Evolutionary conservation across 306 rosid genomes (phyloP).

Genomic region (Macrotyloma uniflorum): DNA sequence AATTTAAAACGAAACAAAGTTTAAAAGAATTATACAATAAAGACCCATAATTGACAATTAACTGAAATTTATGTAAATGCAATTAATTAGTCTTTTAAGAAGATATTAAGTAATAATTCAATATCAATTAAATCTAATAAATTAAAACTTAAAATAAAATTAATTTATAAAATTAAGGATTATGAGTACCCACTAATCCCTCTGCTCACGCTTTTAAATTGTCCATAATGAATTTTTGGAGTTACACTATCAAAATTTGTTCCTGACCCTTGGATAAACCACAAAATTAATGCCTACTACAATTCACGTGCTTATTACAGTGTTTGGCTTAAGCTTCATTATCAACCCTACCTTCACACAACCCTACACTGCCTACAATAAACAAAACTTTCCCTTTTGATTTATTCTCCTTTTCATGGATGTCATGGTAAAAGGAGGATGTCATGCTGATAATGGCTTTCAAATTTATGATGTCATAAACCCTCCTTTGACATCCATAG

Average conservation of each 20-base stretch:
- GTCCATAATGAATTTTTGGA: slow-evolving; percentile 58
- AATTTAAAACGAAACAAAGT: neutral
- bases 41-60: slow-evolving; percentile 28
- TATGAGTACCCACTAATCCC: slow-evolving; percentile 53
- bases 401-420: slow-evolving; percentile 34
- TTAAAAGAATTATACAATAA: neutral
- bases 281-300: slow-evolving; percentile 38
- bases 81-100: slow-evolving; percentile 30
- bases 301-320: slow-evolving; percentile 47
- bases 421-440: slow-evolving; percentile 10
- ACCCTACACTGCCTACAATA: slow-evolving; percentile 27
- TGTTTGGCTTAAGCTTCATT: slow-evolving; percentile 44
- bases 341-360: slow-evolving; percentile 30
- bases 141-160: neutral
- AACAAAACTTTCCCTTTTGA: slow-evolving; percentile 28
- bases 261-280: slow-evolving; percentile 48
- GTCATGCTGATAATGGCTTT: slow-evolving; percentile 11
- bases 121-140: slow-evolving; percentile 15
- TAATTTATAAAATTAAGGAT: neutral
- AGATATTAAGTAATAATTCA: slow-evolving; percentile 1
- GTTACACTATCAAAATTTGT: slow-evolving; percentile 47
- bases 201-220: slow-evolving; percentile 41
- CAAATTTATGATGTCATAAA: slow-evolving; percentile 27
- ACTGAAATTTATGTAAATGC: slow-evolving; percentile 30
- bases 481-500: slow-evolving; percentile 65